Percentiles rank a stretch among this genome's conserved stretches.
These are phyloP conservation scores for Gossypium aridum DNA, from an alignment of 441 rosid species.

Conservation along the genomic window DNA sequence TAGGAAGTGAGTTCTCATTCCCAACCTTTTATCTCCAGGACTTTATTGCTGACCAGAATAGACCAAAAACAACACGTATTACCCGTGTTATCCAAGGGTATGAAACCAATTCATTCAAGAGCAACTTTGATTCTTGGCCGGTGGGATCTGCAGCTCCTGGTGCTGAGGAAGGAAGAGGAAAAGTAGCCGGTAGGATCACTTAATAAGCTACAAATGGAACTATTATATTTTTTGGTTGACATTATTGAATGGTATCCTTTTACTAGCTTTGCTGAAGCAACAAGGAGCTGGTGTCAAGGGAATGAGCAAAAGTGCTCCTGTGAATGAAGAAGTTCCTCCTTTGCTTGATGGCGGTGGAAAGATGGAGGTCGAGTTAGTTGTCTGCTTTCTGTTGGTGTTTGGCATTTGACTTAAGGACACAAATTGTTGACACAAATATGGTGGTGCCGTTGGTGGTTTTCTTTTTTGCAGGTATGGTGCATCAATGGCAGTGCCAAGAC, in stretches of 20 bases:
- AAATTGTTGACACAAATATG: not conserved
- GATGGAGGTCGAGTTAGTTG: constrained; percentile 66
- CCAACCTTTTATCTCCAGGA: constrained; percentile 47
- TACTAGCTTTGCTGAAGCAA: constrained; percentile 91
- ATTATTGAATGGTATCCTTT: constrained; percentile 22
- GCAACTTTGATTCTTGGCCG: constrained; percentile 96
- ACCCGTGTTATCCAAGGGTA: constrained; percentile 92
- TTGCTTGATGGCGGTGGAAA: constrained; percentile 97
- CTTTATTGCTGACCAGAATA: constrained; percentile 62
- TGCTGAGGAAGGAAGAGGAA: constrained; percentile 97
- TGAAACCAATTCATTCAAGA: constrained; percentile 87
- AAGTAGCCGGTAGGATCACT: constrained; percentile 75
- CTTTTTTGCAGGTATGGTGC: constrained; percentile 67
- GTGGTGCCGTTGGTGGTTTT: not conserved
- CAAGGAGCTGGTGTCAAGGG: constrained; percentile 96
- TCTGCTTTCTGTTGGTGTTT: constrained; percentile 18
- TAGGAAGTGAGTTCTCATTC: constrained; percentile 26
- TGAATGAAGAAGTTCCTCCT: constrained; percentile 89
- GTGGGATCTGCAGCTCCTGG: constrained; percentile 74
- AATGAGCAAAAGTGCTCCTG: constrained; percentile 61
- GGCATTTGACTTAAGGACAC: constrained; percentile 7
- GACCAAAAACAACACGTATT: constrained; percentile 76
- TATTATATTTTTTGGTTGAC: constrained; percentile 9
- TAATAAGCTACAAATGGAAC: constrained; percentile 11
- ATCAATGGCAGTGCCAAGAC: constrained; percentile 84